Conservation (phyloP, 257 asterid species). For the Dorcoceras hygrometricum region DNA sequence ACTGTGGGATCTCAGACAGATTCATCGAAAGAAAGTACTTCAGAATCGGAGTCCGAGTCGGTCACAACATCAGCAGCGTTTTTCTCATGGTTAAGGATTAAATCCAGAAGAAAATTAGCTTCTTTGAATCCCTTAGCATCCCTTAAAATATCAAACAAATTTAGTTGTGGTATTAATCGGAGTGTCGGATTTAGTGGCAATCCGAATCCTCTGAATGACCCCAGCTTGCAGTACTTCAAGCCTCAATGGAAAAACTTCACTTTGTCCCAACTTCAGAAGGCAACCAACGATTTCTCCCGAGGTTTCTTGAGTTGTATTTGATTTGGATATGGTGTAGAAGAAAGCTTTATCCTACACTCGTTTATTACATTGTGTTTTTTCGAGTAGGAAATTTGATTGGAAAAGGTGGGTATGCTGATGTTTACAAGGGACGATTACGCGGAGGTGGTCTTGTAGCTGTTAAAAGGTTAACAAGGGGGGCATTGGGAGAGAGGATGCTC, state of each 20-base stretch:
- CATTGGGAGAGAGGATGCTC: slow-evolving; percentile 58
- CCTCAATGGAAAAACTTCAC: slow-evolving; percentile 47
- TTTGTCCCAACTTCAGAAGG: slow-evolving; percentile 40
- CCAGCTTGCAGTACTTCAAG: slow-evolving; percentile 35
- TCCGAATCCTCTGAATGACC: slow-evolving; percentile 23
- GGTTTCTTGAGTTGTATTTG: slow-evolving; percentile 32
- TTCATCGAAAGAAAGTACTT: slow-evolving; percentile 68
- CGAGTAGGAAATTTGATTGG: slow-evolving; percentile 66
- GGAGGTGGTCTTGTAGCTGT: slow-evolving; percentile 74
- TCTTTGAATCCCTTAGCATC: slow-evolving; percentile 31
- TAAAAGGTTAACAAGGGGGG: slow-evolving; percentile 64
- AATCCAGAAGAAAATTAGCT: slow-evolving; percentile 30
- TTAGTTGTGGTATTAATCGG: slow-evolving; percentile 29
- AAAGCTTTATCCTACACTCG: not conserved
- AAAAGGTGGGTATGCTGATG: slow-evolving; percentile 95
- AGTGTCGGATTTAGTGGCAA: slow-evolving; percentile 25
- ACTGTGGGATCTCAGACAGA: slow-evolving; percentile 69
- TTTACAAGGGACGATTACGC: slow-evolving; percentile 66
- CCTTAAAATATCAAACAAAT: slow-evolving; percentile 32
- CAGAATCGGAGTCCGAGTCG: slow-evolving; percentile 7
- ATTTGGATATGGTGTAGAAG: too few species aligned
- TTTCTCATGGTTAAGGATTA: slow-evolving; percentile 29
- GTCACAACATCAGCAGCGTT: slow-evolving; percentile 37
- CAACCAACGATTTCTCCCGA: slow-evolving; percentile 37
- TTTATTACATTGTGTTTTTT: not conserved